Base-by-base conservation (phyloP, 208 protist species). In the Herpetomonas samuelpessoai region DNA sequence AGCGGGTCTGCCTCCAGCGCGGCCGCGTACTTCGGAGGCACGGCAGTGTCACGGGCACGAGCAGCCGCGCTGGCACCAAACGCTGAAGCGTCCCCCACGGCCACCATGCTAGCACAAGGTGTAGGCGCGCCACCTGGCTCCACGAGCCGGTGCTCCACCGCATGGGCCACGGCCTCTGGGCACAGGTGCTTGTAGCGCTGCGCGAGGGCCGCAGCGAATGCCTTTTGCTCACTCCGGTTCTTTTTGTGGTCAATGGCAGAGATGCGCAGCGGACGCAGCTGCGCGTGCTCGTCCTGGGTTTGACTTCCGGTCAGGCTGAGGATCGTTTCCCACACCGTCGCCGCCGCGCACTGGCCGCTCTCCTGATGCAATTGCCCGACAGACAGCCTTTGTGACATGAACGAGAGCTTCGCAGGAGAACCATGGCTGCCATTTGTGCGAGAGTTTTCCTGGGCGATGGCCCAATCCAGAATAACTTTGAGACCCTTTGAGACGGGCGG, bases 171-270 rank as follows among this genome's bases (percentile, higher is more conserved):
- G 22, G 62, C 69, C 1, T 58, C 58, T 0, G 14, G 47, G 50
- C 82, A 90, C 25, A 72, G 25, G 10, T 71, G 49, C 22, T 60
- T 51, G 65, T 79, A 93, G 55, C 25, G 57, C 56, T 74, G 60
- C 12, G 62, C 71, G 2, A 93, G 62, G 0, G 82, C 63, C 16
- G 65, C 64, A 1, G 75, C 77, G 21, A 91, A 53, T 16, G 65
- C 84, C 56, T 83, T 89, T 27, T 85, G 76, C 47, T 88, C 78
- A 51, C 80, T 84, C 25, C 65, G 50, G 28, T 76, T 80, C 68
- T 90, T 93, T 24, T 79, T 81, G n/a, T 39, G 45, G 50, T 89
- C 81, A 39, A 76, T 68, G 14, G 71, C 76, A 38, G 46, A 31
- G 7, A 26, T 31, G 48, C 44, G 61, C 16, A 78, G 41, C 19